Conservation (phyloP, 2,329 filamentous ascomycete genomes). For the Colletotrichum caudatum region DNA sequence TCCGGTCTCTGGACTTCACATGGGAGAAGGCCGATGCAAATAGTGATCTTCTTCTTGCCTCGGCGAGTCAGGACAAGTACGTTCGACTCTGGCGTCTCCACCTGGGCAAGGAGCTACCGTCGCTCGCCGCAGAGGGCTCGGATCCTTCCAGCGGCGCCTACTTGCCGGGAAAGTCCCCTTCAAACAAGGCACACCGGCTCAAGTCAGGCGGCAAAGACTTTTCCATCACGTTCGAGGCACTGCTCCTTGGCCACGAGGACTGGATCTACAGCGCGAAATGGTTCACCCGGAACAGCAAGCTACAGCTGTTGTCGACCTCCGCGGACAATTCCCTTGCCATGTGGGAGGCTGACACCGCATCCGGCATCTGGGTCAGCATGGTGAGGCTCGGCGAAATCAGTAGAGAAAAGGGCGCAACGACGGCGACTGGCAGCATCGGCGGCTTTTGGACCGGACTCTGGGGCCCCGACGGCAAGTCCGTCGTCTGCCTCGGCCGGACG, state of each 20-base stretch:
- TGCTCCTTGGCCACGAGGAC: constrained; percentile 95
- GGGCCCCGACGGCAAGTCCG: constrained; percentile 80
- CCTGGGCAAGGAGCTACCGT: constrained; percentile 73
- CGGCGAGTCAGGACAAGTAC: constrained; percentile 97
- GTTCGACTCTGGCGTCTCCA: constrained; percentile 92
- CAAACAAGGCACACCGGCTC: constrained; percentile 90
- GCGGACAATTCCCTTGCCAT: constrained; percentile 95
- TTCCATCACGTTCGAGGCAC: constrained; percentile 90
- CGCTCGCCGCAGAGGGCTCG: constrained; percentile 63
- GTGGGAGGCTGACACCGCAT: constrained; percentile 86
- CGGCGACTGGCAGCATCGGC: constrained; percentile 93
- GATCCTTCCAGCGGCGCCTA: constrained; percentile 71
- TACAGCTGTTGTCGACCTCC: constrained; percentile 87
- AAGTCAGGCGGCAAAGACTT: constrained; percentile 72
- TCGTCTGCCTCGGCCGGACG: constrained; percentile 88
- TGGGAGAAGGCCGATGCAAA: constrained; percentile 65
- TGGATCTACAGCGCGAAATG: constrained; percentile 95
- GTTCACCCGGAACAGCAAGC: constrained; percentile 66
- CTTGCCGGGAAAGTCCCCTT: constrained; percentile 77
- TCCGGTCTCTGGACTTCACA: constrained; percentile 85
- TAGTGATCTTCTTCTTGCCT: constrained; percentile 85
- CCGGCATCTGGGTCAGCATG: constrained; percentile 91
- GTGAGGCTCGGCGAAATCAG: constrained; percentile 93
- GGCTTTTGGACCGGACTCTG: constrained; percentile 97
- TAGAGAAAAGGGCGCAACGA: constrained; percentile 93